Evolutionary conservation across 2,329 filamentous ascomycete species (phyloP), one percentile per base, ranked within the genome.

Genomic region (Paecilomyces sp.): DNA sequence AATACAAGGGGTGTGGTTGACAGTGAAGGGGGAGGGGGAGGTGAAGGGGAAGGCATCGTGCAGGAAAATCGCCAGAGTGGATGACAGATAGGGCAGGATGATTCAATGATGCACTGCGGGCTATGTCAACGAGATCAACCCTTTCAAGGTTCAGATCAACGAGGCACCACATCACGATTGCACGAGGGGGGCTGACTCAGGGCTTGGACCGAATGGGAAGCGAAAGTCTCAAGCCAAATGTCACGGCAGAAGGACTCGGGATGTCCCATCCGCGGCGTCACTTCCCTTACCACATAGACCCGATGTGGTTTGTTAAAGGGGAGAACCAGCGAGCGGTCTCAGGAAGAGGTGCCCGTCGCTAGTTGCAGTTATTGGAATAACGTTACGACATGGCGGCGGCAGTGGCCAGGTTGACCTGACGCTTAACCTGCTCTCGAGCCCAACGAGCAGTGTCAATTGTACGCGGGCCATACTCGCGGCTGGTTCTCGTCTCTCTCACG

Each of bases 391-490:
- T 76, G 31, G 70, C 69, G 52, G 69, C 70, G 12, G 70, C 69
- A 58, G 73, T 72, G 41, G 73, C 70, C 64, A 77, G 58, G 66
- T 69, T 73, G 59, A 76, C 70, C 61, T 99, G 94, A 69, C 91
- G 89, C 84, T 97, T 97, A 75, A 97, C 92, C 75, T 97, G 92
- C 78, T 97, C 94, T 62, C 93, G 89, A 64, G 94, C 92, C 94
- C 94, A 99, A 69, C 93, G 89, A 72, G 94, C 94, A 54, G 94
- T 97, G 66, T 97, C 91, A 65, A 94, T 88, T 3, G 94, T 99
- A 64, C 92, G 89, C 30, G 84, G 72, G 67, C 87, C 84, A 80
- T 90, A 97, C 54, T 97, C 92, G 67, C 90, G 88, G 81, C 94
- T 97, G 61, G 86, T 84, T 70, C 92, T 90, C 54, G 91, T 93